Base-by-base conservation (phyloP, 1,284 basidiomycete species). In the Cutaneotrichosporon cavernicola region DNA sequence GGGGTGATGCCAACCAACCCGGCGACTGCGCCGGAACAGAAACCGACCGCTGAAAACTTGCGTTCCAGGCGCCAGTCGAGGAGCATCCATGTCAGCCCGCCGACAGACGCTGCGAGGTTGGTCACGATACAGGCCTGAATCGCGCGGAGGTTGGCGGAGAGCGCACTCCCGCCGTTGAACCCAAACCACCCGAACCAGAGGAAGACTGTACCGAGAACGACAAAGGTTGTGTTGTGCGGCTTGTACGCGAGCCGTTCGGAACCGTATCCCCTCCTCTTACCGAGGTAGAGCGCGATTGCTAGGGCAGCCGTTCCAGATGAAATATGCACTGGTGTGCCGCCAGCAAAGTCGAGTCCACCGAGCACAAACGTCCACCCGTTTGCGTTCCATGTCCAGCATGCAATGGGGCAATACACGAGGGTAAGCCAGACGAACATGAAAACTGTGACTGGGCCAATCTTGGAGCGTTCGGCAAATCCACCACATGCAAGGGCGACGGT, bases 151-250 rank as follows among this genome's bases (percentile, higher is more conserved):
- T 96, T 96, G 69, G 92, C 92, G 38, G 86, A 85, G 47, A 80
- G 73, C 14, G 77, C 77, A 7, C 76, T 78, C 46, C 91, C 91
- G 50, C 92, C 92, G 81, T 95, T 95, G 84, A 90, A 91, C 22
- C 90, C 94, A 75, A 95, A 93, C 95, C 95, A 97, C n/a, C 94
- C 95, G 74, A 97, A 94, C 95, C 94, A 98, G 64, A 98, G 90
- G 81, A 98, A 88, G 14, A 89, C 87, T 0, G 96, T 98, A 59
- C 95, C 95, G 62, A 99, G 84, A 60, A 97, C 84, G 70, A 98
- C 91, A 79, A 95, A 92, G 51, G 88, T 87, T 2, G 89, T 90
- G 79, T 91, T 91, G 79, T 92, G 87, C 14, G 68, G 68, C 83
- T 94, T 91, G 86, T 93, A 90, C 2, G 91, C 90, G 43, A 94